Base-by-base conservation (phyloP, 345 rosid genomes). In the Toxicodendron radicans region DNA sequence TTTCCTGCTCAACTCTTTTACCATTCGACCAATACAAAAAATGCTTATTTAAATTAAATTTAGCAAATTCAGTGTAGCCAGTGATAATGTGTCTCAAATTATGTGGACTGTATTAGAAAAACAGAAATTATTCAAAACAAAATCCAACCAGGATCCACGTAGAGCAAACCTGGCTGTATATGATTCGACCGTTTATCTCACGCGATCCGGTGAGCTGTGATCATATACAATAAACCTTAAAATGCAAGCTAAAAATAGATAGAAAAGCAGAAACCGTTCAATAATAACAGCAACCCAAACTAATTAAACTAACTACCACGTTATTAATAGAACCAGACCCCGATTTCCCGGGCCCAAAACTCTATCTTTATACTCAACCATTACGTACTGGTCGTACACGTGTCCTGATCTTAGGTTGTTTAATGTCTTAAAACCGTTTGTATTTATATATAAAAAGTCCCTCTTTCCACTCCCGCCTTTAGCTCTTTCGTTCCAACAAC, bases 391-490 rank as follows among this genome's bases (percentile, higher is more conserved):
- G 20, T 43, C 23, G 21, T 9, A 71, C 84, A 83, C 79, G 73
- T 78, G 84, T 85, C 83, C 3, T 5, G 24, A 70, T 73, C 69
- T 10, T 8, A 63, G n/a, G 56, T 5, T 16, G 20, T 11, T 23
- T 35, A 23, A n/a, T 30, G 7, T 59, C 58, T 27, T 24, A 18
- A 45, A 27, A 20, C 78, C 73, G 72, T 70, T 73, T 54, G 70
- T 79, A 75, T 75, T 74, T 76, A 45, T 70, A 41, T 63, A 68
- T 10, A 62, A 14, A 53, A 53, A 41, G 52, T 69, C 59, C 72
- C 45, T 18, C 23, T 59, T 71, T 53, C 51, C 66, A 53, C 66
- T 70, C 81, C 71, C 78, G 79, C 81, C 76, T 71, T 59, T 72
- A 75, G 74, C 66, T 57, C 68, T 49, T 63, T 33, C 70, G n/a